Evolutionary conservation across 495 filamentous ascomycete genomes (phyloP), one percentile per base, ranked within the genome.

Genomic region (Neurospora pannonica): DNA sequence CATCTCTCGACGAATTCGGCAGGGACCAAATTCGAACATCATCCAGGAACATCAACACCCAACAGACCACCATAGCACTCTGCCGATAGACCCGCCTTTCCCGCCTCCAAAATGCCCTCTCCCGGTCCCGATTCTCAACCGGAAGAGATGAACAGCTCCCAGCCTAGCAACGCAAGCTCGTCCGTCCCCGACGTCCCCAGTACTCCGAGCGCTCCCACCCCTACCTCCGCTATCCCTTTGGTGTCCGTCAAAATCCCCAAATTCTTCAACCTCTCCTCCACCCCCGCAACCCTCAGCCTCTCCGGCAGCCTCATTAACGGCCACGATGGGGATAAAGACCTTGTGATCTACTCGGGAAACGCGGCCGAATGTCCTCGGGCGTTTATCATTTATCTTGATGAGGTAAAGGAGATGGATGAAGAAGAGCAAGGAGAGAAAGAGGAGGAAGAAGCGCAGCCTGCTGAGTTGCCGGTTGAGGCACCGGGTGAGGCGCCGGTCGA

Each of bases 311-410:
- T 46, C 42, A 46, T 46, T 0, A n/a, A 46, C 42, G 42, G 42
- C 42, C 19, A 46, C 19, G 17, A 1, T 43, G 19, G 7, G 0
- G 0, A 9, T 43, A 3, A 43, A 9, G 17, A n/a, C 0, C 0
- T 43, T 9, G 42, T 9, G 3, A 43, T 46, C 42, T 46, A n/a
- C 42, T 46, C 42, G 0, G 42, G 42, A 46, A 46, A 46, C 42
- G 42, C 42, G 7, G 19, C 42, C 42, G 42, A 46, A n/a, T 46
- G 42, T 46, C 19, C 19, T 3, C 42, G 19, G 19, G 0, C 0
- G 42, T 46, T 46, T 46, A 10, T 46, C 42, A 46, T 46, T 19
- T n/a, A 10, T 8, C 7, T 46, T 4, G 42, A 43, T 43, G 2
- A 43, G 17, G 10, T 43, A 43, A 19, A 43, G 19, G 10, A n/a